Percentiles rank a stretch among this genome's conserved stretches.
phyloP scores from a whole-genome alignment of 2,329 filamentous ascomycete genomes.

The Alternaria panax region DNA sequence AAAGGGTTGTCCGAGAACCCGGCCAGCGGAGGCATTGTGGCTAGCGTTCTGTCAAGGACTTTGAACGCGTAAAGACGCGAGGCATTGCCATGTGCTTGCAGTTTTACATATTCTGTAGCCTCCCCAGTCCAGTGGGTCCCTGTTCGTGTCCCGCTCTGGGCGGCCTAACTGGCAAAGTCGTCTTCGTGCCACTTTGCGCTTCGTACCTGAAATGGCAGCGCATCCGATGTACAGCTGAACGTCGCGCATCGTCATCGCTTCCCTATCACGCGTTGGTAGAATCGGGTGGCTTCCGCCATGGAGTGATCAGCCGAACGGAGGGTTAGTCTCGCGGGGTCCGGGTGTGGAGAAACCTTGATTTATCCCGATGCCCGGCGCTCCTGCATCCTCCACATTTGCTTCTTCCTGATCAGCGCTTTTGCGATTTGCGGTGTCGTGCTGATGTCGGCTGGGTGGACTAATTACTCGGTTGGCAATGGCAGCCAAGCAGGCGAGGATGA shows the following conservation, averaged over 20 bases:
- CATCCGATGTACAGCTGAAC: not conserved
- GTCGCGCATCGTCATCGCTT: not conserved
- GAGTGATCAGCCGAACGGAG: slow-evolving; percentile 27
- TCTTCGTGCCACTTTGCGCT: not conserved
- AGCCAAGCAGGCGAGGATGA: slow-evolving; percentile 37
- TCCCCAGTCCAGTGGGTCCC: not conserved
- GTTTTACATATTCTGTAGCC: not conserved
- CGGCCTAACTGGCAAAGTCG: not conserved
- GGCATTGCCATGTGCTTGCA: not conserved
- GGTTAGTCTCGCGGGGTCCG: slow-evolving; percentile 31
- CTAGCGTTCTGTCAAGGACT: not conserved
- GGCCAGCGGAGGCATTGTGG: slow-evolving; percentile 35
- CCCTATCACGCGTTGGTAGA: not conserved
- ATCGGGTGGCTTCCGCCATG: not conserved
- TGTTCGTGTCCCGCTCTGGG: not conserved
- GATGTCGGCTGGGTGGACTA: slow-evolving; percentile 45
- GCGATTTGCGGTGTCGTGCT: slow-evolving; percentile 30
- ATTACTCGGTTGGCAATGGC: slow-evolving; percentile 40
- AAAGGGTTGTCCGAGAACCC: slow-evolving; percentile 44
- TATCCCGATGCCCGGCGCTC: slow-evolving; percentile 37
- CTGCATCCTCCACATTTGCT: slow-evolving; percentile 31
- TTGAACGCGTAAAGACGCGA: not conserved
- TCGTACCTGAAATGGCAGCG: not conserved
- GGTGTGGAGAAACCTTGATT: slow-evolving; percentile 34
- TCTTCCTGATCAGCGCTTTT: slow-evolving; percentile 22